Evolutionary conservation across 148 eudicot species (phyloP).

Genomic region (Heliamphora exappendiculata): DNA sequence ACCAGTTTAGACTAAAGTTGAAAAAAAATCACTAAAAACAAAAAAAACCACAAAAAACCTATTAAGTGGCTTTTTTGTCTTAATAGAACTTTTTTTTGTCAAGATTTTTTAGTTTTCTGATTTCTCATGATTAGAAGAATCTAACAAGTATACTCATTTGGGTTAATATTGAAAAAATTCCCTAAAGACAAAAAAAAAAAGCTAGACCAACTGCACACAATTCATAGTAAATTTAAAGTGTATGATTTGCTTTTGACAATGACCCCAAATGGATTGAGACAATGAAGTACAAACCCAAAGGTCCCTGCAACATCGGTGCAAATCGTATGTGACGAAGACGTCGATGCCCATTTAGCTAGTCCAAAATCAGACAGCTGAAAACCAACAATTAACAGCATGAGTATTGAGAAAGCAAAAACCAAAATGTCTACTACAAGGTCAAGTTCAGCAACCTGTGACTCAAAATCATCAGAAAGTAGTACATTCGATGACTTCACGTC

Average conservation of each 20-base stretch:
- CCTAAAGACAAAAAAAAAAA: too few relatives aligned
- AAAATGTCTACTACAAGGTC: neutral
- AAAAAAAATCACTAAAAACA: too few relatives aligned
- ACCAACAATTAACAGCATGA: constrained; percentile 15
- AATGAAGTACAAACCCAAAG: constrained; percentile 62
- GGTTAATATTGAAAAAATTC: too few relatives aligned
- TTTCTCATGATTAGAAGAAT: too few relatives aligned
- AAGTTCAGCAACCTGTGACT: constrained; percentile 57
- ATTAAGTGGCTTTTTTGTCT: too few relatives aligned
- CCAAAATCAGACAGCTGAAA: constrained; percentile 92
- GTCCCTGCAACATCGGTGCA: constrained; percentile 89
- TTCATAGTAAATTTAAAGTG: too few relatives aligned
- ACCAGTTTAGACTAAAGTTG: too few relatives aligned
- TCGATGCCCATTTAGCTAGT: constrained; percentile 66
- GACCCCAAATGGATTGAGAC: neutral
- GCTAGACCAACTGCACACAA: too few relatives aligned
- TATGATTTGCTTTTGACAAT: neutral
- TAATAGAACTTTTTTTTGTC: too few relatives aligned
- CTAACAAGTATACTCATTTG: too few relatives aligned
- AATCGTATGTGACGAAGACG: constrained; percentile 41
- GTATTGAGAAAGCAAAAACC: neutral
- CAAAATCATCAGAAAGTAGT: constrained; percentile 76
- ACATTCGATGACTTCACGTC: constrained; percentile 96
- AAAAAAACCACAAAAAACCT: too few relatives aligned
- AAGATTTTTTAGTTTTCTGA: too few relatives aligned